Conservation (phyloP, 139 green algal genomes). For the Coccomyxa sp. region DNA sequence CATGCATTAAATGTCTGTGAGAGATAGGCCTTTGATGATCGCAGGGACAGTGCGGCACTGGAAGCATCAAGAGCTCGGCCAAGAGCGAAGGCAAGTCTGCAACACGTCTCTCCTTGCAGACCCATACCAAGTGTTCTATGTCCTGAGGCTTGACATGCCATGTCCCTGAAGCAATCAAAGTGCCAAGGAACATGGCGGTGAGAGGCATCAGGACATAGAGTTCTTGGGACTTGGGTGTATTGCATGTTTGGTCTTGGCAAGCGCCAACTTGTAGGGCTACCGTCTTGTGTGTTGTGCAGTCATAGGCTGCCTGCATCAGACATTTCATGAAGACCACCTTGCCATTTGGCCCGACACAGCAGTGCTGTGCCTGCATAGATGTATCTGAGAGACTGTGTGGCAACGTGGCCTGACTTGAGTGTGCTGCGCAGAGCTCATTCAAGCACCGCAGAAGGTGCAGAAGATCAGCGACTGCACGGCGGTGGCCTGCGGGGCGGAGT, state of each 20-base stretch:
- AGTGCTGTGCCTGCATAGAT: background rate
- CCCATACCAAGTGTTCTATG: background rate
- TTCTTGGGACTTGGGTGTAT: too few relatives aligned
- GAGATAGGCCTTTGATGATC: background rate
- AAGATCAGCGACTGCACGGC: constrained; percentile 46
- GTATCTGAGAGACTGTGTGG: background rate
- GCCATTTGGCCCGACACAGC: background rate
- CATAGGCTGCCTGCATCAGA: background rate
- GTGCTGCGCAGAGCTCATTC: constrained; percentile 44
- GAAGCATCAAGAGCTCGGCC: constrained; percentile 56
- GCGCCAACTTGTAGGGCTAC: too few relatives aligned
- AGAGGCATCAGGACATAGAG: too few relatives aligned
- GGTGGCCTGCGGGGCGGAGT: constrained; percentile 83
- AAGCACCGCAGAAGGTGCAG: constrained; percentile 32
- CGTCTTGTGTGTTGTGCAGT: too few relatives aligned
- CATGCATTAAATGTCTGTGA: background rate
- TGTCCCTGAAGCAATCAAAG: background rate
- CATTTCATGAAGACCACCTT: background rate
- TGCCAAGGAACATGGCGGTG: too few relatives aligned
- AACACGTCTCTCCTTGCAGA: background rate
- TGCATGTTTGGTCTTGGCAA: too few relatives aligned
- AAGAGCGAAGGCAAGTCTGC: constrained; percentile 39
- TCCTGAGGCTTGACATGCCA: background rate
- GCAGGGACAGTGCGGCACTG: constrained; percentile 73
- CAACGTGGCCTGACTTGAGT: background rate